Conservation (phyloP, 257 asterid genomes). For the Solanum ossicruentum region DNA sequence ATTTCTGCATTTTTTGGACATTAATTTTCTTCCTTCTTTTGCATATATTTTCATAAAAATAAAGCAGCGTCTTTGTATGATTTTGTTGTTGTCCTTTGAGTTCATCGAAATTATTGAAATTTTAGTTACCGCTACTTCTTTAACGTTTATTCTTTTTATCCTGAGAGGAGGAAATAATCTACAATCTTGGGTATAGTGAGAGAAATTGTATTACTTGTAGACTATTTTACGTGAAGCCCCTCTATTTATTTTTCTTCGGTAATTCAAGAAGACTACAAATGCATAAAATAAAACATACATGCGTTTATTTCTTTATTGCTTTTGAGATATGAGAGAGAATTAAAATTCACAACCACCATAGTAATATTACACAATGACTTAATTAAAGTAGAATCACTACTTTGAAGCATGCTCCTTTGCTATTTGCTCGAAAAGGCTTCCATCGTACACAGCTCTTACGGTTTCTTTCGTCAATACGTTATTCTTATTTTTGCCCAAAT, state of each 20-base stretch:
- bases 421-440: slow-evolving; percentile 65
- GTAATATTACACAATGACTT: not conserved
- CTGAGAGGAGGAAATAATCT: too few species aligned
- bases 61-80: too few species aligned
- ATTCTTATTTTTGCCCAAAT: slow-evolving; percentile 37
- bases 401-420: slow-evolving; percentile 43
- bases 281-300: not conserved
- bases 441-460: slow-evolving; percentile 53
- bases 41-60: too few species aligned
- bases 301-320: not conserved
- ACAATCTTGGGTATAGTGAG: too few species aligned
- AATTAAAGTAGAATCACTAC: slow-evolving; percentile 8
- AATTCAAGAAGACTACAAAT: not conserved
- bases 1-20: too few species aligned
- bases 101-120: too few species aligned
- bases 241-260: not conserved
- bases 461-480: slow-evolving; percentile 52
- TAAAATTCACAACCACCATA: not conserved
- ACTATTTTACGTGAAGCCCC: not conserved
- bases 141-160: too few species aligned
- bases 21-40: too few species aligned
- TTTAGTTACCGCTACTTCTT: too few species aligned
- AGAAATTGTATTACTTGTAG: too few species aligned
- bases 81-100: too few species aligned
- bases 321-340: not conserved